Evolutionary conservation across 2,329 filamentous ascomycete genomes (phyloP).

Genomic region (Alternaria longipes): DNA sequence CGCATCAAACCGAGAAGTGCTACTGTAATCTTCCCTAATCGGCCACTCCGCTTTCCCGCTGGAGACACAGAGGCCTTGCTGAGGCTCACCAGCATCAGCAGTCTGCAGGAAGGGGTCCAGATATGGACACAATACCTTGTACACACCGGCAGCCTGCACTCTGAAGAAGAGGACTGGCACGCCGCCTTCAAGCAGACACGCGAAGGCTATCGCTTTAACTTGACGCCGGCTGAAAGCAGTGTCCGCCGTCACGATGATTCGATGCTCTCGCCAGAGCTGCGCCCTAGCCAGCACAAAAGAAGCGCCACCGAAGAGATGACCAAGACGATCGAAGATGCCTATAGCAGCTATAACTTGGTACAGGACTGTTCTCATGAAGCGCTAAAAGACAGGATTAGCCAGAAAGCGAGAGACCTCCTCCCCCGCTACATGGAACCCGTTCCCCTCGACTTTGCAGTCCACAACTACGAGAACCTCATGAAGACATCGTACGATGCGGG

Average conservation of each 20-base stretch:
- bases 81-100: constrained; percentile 4
- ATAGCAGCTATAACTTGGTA: constrained; percentile 3
- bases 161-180: background rate
- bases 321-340: constrained; percentile 8
- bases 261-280: background rate
- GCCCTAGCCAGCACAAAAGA: constrained; percentile 5
- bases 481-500: constrained; percentile 13
- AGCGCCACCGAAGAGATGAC: constrained; percentile 16
- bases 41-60: constrained; percentile 1
- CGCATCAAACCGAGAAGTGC: constrained; percentile 1
- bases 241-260: background rate
- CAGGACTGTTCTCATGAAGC: constrained; percentile 7
- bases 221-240: background rate
- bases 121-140: constrained; percentile 8
- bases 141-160: background rate
- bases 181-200: background rate
- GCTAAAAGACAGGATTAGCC: constrained; percentile 16
- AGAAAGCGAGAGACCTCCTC: constrained; percentile 20
- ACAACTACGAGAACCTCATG: constrained; percentile 20
- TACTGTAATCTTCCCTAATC: constrained; percentile 12
- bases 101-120: constrained; percentile 2
- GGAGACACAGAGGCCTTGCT: constrained; percentile 5
- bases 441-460: constrained; percentile 14
- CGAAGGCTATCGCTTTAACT: constrained; percentile 3
- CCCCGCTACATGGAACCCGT: constrained; percentile 16